phyloP scores from a whole-genome alignment of 2,329 filamentous ascomycete species.

The Camillea tinctor region DNA sequence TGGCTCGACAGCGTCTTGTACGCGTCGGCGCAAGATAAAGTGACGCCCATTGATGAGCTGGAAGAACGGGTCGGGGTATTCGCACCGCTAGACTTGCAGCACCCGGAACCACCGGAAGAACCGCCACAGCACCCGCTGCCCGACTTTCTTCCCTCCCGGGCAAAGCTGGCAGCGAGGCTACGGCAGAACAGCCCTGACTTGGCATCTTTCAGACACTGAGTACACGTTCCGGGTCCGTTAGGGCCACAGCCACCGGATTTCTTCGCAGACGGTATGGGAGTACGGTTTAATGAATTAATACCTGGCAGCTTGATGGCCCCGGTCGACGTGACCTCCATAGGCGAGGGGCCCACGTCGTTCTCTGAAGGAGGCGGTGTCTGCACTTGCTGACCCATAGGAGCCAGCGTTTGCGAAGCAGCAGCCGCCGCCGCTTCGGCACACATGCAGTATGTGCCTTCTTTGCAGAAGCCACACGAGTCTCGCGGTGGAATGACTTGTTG shows the following conservation, averaged over 20 bases:
- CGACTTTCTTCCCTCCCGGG: slow-evolving; percentile 35
- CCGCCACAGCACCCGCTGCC: slow-evolving; percentile 62
- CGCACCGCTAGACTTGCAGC: slow-evolving; percentile 58
- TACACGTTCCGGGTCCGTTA: slow-evolving; percentile 74
- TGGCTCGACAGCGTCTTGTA: slow-evolving; percentile 78
- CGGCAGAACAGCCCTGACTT: slow-evolving; percentile 82
- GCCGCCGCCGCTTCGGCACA: slow-evolving; percentile 61
- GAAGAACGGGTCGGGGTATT: slow-evolving; percentile 7
- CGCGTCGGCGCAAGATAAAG: slow-evolving; percentile 71
- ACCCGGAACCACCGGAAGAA: slow-evolving; percentile 58
- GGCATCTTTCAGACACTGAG: slow-evolving; percentile 74
- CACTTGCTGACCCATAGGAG: slow-evolving; percentile 46
- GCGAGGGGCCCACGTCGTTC: slow-evolving; percentile 55
- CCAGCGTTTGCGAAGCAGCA: slow-evolving; percentile 38
- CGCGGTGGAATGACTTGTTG: slow-evolving; percentile 43
- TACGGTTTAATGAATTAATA: slow-evolving; percentile 33
- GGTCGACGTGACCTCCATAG: slow-evolving; percentile 59
- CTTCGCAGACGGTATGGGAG: slow-evolving; percentile 22
- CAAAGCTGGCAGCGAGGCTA: slow-evolving; percentile 67
- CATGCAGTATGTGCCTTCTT: slow-evolving; percentile 77
- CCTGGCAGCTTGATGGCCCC: slow-evolving; percentile 60
- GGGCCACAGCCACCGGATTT: slow-evolving; percentile 51
- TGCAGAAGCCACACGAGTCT: slow-evolving; percentile 80
- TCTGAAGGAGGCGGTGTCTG: slow-evolving; percentile 62
- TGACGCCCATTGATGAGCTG: slow-evolving; percentile 44